Evolutionary conservation across 2,329 filamentous ascomycete species (phyloP), one percentile per base, ranked within the genome.

Genomic region (Sarocladiaceae sp.): DNA sequence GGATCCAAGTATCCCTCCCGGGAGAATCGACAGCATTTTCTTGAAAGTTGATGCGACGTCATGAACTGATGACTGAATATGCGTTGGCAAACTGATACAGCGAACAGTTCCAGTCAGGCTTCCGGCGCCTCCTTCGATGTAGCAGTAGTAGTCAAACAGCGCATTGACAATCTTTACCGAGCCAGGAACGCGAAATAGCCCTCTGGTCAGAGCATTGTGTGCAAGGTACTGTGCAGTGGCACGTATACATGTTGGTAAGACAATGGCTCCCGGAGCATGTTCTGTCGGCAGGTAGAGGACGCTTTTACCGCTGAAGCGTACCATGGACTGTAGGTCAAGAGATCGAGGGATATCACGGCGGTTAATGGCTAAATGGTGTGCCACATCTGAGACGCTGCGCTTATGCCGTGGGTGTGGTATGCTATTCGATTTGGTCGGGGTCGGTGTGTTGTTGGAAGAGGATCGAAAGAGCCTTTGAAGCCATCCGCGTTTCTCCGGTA

Each of bases 1-100:
- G 1, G 78, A 81, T 3, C 82, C 82, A 1, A 86, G 63, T 32
- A 86, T 79, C 0, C 82, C 82, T 0, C 81, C 81, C 0, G 81
- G 80, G 0, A 86, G 58, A 1, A 76, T 75, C 0, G 73, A 70
- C 1, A 86, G 63, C n/a, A 86, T 66, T 11, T 70, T 73, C 53
- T 85, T 85, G 60, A 86, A 84, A 0, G 77, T 71, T 2, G 79
- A 81, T 2, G 81, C 81, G 23, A 85, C 74, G 59, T 85, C 82
- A 48, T 85, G 78, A 3, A 78, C 67, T 6, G 74, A 70, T 37
- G 68, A 74, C 29, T 70, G 69, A 48, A 85, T 78, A 52, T 83
- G 78, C 2, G 62, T 58, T 3, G 82, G 82, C 2, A 85, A 63
- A 32, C 70, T 78, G 5, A 78, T 73, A 41, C 70, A 76, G 26